A percentile compares a stretch with the other conserved stretches of the same genome.
Conservation (phyloP, 2,329 filamentous ascomycete species). For the Aureobasidium sp. region DNA sequence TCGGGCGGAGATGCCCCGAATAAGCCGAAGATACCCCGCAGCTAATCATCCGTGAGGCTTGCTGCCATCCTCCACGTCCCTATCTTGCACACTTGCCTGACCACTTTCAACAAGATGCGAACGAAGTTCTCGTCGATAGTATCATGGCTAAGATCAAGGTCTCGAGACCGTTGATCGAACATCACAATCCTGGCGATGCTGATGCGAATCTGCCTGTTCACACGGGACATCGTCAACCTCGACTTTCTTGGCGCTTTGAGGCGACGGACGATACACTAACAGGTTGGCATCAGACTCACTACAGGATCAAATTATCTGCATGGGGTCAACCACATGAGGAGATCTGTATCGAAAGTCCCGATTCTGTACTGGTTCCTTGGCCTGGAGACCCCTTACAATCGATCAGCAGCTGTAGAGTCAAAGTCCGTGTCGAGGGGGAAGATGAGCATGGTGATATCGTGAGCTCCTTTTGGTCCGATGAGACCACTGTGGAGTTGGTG, state of each 20-base stretch:
- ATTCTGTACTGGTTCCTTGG: conserved; percentile 23
- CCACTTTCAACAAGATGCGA: background rate
- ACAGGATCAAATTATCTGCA: conserved; percentile 19
- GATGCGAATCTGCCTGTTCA: background rate
- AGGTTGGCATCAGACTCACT: conserved; percentile 13
- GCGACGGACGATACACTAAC: background rate
- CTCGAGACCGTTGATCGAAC: conserved; percentile 10
- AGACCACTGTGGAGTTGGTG: background rate
- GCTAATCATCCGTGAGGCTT: background rate
- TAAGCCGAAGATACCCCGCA: background rate
- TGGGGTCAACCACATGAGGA: conserved; percentile 2
- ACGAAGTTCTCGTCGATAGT: background rate
- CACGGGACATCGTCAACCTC: conserved; percentile 7
- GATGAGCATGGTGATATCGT: background rate
- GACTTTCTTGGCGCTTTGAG: conserved; percentile 21
- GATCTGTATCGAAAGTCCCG: background rate
- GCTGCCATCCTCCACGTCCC: too few species aligned
- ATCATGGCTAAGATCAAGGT: background rate
- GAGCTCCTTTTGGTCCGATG: conserved; percentile 17
- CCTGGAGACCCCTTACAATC: conserved; percentile 6
- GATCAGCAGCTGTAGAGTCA: conserved; percentile 6
- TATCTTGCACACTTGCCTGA: too few species aligned
- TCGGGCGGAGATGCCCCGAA: background rate
- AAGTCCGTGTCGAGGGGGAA: conserved; percentile 11
- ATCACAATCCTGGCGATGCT: background rate